Evolutionary conservation across 345 rosid genomes (phyloP).

Genomic region (Euphorbia peplus): DNA sequence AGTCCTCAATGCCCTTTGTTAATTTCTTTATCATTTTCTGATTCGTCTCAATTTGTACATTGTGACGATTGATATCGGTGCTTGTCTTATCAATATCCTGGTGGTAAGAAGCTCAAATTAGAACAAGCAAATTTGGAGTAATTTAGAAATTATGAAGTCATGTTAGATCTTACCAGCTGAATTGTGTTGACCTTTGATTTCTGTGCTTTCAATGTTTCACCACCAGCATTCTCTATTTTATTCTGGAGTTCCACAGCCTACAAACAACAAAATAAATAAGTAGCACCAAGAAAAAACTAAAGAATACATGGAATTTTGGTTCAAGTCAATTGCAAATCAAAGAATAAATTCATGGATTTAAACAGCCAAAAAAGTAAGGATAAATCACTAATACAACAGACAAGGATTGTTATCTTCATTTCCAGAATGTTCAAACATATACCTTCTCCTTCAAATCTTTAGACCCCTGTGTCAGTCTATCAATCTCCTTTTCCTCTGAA

Average conservation of each 20-base stretch:
- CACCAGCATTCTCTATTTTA: constrained; percentile 89
- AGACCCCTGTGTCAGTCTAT: constrained; percentile 60
- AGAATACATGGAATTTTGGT: background rate
- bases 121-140: constrained; percentile 14
- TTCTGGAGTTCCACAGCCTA: constrained; percentile 83
- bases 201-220: constrained; percentile 70
- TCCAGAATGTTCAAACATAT: constrained; percentile 16
- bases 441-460: constrained; percentile 78
- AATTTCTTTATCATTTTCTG: constrained; percentile 84
- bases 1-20: constrained; percentile 81
- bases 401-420: background rate
- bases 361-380: constrained; percentile 9
- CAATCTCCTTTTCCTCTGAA: constrained; percentile 70
- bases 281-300: background rate
- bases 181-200: constrained; percentile 77
- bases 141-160: constrained; percentile 12
- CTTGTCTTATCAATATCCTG: constrained; percentile 83
- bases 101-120: constrained; percentile 22
- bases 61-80: constrained; percentile 85
- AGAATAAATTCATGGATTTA: constrained; percentile 3
- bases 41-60: constrained; percentile 84
- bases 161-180: constrained; percentile 65
- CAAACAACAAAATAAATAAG: constrained; percentile 14
- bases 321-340: constrained; percentile 1
- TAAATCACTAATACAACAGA: background rate